Percentiles rank a stretch among this genome's conserved stretches.
These are phyloP conservation scores for Ophiostoma tasmaniense DNA, from an alignment of 2,329 filamentous ascomycete genomes.

Conservation along the genomic window DNA sequence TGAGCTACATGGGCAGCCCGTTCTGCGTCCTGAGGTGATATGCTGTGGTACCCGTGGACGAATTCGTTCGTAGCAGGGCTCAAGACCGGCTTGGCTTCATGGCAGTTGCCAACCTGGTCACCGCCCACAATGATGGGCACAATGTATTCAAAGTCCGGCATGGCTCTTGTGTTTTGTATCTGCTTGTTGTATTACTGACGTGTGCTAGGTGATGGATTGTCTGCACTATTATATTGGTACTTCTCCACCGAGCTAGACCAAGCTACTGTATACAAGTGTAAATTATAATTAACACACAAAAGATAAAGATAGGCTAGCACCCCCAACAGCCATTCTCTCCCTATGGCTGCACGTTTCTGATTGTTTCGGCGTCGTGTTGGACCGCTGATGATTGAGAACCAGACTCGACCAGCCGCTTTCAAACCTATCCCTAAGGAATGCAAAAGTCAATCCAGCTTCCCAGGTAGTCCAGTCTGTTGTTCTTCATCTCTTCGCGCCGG, in stretches of 20 bases:
- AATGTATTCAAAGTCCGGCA: neutral
- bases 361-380: too few relatives aligned
- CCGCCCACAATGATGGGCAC: conserved; percentile 6
- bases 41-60: conserved; percentile 25
- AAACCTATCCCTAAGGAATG: conserved; percentile 43
- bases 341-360: too few relatives aligned
- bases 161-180: neutral
- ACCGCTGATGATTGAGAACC: too few relatives aligned
- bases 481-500: conserved; percentile 53
- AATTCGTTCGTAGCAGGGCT: conserved; percentile 26
- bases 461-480: conserved; percentile 66
- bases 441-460: conserved; percentile 86
- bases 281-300: too few relatives aligned
- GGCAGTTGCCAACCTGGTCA: neutral
- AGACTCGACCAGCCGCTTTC: too few relatives aligned
- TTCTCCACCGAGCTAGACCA: neutral
- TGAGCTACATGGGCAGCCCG: conserved; percentile 41
- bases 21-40: conserved; percentile 24
- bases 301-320: too few relatives aligned
- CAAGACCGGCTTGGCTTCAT: conserved; percentile 17
- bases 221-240: neutral
- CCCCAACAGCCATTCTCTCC: too few relatives aligned
- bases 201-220: too few relatives aligned
- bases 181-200: neutral
- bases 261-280: too few relatives aligned